These are phyloP conservation scores for Euphorbia schlechtendalii DNA, from an alignment of 441 rosid species.

Conservation along the genomic window DNA sequence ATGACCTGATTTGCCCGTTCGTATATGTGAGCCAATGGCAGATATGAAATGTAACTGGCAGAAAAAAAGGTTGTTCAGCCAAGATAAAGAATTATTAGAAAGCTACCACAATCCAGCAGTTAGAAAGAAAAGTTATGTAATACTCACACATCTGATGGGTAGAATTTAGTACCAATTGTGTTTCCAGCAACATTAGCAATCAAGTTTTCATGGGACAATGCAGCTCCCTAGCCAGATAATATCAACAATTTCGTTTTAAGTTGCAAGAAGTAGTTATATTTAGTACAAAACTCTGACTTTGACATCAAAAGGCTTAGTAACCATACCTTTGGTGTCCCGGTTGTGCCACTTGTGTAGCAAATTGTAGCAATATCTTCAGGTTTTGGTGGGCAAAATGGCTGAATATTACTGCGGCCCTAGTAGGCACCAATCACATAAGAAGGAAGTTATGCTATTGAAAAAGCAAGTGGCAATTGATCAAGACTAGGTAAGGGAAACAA, in stretches of 20 bases:
- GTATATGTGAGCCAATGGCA: constrained; percentile 97
- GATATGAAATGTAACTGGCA: constrained; percentile 87
- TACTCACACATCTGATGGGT: constrained; percentile 87
- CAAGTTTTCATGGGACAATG: constrained; percentile 80
- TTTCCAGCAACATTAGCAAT: constrained; percentile 89
- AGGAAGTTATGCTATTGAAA: constrained; percentile 12
- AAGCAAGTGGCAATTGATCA: neutral
- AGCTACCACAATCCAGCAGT: constrained; percentile 7
- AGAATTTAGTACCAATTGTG: constrained; percentile 34
- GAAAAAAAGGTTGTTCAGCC: constrained; percentile 22
- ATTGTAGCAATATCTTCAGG: constrained; percentile 89
- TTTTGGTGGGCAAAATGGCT: constrained; percentile 73
- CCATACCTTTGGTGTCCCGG: constrained; percentile 95
- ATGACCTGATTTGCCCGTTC: constrained; percentile 80
- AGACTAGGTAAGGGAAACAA: neutral
- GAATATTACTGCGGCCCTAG: constrained; percentile 87
- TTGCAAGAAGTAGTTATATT: constrained; percentile 18
- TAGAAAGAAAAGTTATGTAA: constrained; percentile 12
- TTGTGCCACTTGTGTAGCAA: constrained; percentile 99
- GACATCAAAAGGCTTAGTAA: constrained; percentile 16
- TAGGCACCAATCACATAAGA: constrained; percentile 29
- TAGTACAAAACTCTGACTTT: constrained; percentile 4
- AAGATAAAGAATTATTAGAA: constrained; percentile 17
- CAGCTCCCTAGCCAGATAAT: constrained; percentile 64
- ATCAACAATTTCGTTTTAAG: constrained; percentile 23